Evolutionary conservation across 192 early-diverging fungal genomes (phyloP).

Genomic region (Podila verticillata): DNA sequence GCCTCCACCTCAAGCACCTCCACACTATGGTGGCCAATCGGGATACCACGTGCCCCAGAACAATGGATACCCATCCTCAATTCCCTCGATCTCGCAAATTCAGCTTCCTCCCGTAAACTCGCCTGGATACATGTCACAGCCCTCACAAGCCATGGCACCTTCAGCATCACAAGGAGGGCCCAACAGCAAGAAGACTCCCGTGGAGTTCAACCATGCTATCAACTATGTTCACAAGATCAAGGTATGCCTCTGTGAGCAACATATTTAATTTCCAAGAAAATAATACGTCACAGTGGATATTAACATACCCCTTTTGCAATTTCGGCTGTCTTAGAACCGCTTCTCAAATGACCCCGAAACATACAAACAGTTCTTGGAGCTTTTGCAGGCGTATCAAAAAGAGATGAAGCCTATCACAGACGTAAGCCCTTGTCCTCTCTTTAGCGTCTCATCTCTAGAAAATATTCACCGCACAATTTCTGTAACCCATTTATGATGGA

Average conservation of each 20-base stretch:
- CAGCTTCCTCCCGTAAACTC: slow-evolving; percentile 36
- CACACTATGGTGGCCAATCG: slow-evolving; percentile 42
- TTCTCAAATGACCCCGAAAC: slow-evolving; percentile 93
- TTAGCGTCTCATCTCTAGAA: not conserved
- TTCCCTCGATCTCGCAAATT: slow-evolving; percentile 39
- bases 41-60: slow-evolving; percentile 48
- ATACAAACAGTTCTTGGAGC: slow-evolving; percentile 98
- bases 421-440: slow-evolving; percentile 44
- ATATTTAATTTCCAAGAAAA: slow-evolving; percentile 1
- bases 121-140: slow-evolving; percentile 37
- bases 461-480: no score
- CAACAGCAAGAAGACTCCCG: slow-evolving; percentile 68
- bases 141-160: slow-evolving; percentile 18
- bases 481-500: no score
- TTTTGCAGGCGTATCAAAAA: slow-evolving; percentile 97
- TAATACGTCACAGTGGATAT: not conserved
- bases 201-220: slow-evolving; percentile 99
- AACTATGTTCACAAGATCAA: slow-evolving; percentile 99
- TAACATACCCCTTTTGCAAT: no score
- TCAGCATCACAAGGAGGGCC: slow-evolving; percentile 49
- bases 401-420: slow-evolving; percentile 97
- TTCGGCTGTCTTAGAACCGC: slow-evolving; percentile 69
- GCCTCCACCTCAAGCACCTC: slow-evolving; percentile 24
- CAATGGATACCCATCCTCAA: slow-evolving; percentile 48
- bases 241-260: slow-evolving; percentile 49